phyloP scores from a whole-genome alignment of 2,329 filamentous ascomycete genomes.

The Fusarium praegraminearum region DNA sequence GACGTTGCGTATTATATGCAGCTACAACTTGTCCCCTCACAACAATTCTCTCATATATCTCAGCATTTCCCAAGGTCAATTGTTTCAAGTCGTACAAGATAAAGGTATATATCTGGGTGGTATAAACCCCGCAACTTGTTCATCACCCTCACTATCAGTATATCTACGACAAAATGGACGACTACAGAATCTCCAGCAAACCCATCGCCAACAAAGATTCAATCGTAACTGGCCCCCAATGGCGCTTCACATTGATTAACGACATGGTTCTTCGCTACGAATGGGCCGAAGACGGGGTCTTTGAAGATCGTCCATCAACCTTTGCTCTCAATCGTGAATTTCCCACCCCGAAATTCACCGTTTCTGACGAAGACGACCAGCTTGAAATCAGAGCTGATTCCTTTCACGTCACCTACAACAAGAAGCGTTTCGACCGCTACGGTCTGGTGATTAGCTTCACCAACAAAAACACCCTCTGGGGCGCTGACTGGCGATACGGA shows the following conservation, averaged over 20 bases:
- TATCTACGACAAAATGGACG: slow-evolving; percentile 29
- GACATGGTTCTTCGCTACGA: slow-evolving; percentile 70
- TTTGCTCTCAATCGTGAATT: slow-evolving; percentile 68
- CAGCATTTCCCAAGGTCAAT: background rate
- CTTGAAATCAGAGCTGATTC: slow-evolving; percentile 68
- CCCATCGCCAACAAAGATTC: slow-evolving; percentile 36
- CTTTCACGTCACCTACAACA: slow-evolving; percentile 70
- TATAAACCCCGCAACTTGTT: slow-evolving; percentile 8
- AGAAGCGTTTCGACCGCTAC: slow-evolving; percentile 63
- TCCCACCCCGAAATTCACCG: slow-evolving; percentile 58
- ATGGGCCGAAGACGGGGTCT: slow-evolving; percentile 69
- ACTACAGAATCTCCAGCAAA: slow-evolving; percentile 36
- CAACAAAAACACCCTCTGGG: slow-evolving; percentile 58
- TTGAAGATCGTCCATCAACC: slow-evolving; percentile 72
- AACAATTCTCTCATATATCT: slow-evolving; percentile 8
- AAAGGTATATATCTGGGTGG: background rate
- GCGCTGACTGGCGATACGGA: slow-evolving; percentile 59
- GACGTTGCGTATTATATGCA: slow-evolving; percentile 19
- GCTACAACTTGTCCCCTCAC: slow-evolving; percentile 22
- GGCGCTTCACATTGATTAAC: slow-evolving; percentile 70
- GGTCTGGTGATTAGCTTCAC: slow-evolving; percentile 62
- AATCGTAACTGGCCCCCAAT: slow-evolving; percentile 52
- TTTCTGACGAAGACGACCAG: slow-evolving; percentile 58
- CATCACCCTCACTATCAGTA: background rate
- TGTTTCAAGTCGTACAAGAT: background rate